Percentiles rank a stretch among this genome's conserved stretches.
These are phyloP conservation scores for Quercus tomentella DNA, from an alignment of 331 rosid genomes.

Conservation along the genomic window DNA sequence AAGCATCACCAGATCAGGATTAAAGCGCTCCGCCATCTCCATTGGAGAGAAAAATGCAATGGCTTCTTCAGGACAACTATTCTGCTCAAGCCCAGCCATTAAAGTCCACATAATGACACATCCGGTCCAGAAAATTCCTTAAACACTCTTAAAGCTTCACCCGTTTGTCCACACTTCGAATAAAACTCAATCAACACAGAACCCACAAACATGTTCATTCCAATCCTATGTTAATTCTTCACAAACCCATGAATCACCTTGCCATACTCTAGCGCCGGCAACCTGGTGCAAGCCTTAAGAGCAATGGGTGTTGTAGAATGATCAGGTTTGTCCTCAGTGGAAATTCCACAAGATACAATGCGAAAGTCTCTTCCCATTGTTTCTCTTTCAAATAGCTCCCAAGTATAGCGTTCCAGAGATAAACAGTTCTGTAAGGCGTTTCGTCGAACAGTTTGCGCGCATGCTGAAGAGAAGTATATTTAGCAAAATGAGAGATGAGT, in stretches of 20 bases:
- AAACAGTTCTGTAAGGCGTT: constrained; percentile 40
- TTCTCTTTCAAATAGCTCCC: constrained; percentile 44
- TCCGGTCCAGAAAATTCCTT: constrained; percentile 55
- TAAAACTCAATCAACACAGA: constrained; percentile 62
- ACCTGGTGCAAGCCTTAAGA: constrained; percentile 54
- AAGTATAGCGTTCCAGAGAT: constrained; percentile 62
- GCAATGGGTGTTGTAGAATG: constrained; percentile 51
- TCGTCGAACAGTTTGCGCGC: constrained; percentile 68
- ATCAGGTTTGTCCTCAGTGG: constrained; percentile 45
- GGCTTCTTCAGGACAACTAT: constrained; percentile 48
- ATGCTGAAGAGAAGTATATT: constrained; percentile 27
- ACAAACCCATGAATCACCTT: constrained; percentile 55
- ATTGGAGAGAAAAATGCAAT: constrained; percentile 49
- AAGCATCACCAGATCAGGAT: constrained; percentile 63
- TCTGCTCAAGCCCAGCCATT: constrained; percentile 62
- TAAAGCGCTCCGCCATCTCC: constrained; percentile 26
- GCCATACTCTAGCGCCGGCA: constrained; percentile 43
- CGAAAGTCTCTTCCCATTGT: constrained; percentile 41
- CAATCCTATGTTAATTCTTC: constrained; percentile 34
- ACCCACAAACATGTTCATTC: constrained; percentile 63
- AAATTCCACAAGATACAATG: constrained; percentile 36
- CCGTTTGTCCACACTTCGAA: constrained; percentile 60
- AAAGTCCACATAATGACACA: constrained; percentile 73
- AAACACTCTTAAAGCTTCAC: constrained; percentile 50
- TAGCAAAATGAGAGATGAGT: constrained; percentile 39